Evolutionary conservation across 257 asterid genomes (phyloP).

Genomic region (Solanum medicagineum): DNA sequence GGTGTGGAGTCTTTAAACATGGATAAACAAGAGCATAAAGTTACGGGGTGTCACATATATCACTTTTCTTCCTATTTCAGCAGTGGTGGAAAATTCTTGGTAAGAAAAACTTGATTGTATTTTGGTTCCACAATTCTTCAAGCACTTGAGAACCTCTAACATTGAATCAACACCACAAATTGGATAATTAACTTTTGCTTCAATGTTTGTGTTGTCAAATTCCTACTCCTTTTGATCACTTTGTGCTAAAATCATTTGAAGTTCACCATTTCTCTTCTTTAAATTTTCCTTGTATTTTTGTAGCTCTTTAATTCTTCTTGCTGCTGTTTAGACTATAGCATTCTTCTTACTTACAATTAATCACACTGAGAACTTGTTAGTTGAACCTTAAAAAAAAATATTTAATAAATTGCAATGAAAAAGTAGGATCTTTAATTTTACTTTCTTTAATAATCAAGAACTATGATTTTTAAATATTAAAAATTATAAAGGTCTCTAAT

Average conservation of each 20-base stretch:
- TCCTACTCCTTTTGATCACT: not conserved
- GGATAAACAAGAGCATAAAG: too few relatives aligned
- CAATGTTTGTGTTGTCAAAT: constrained; percentile 14
- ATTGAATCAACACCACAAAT: constrained; percentile 38
- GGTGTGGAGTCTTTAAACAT: too few relatives aligned
- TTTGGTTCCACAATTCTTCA: constrained; percentile 9
- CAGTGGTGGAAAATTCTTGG: constrained; percentile 12
- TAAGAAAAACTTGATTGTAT: constrained; percentile 16
- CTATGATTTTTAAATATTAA: not conserved
- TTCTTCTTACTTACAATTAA: constrained; percentile 26
- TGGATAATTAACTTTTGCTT: constrained; percentile 22
- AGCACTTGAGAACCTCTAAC: constrained; percentile 28
- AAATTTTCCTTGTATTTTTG: constrained; percentile 5
- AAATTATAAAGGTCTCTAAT: not conserved
- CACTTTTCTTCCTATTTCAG: constrained; percentile 23
- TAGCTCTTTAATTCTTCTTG: constrained; percentile 17
- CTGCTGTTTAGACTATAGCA: constrained; percentile 29
- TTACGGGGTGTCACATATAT: not conserved
- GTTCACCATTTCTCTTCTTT: constrained; percentile 12
- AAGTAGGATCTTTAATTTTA: not conserved
- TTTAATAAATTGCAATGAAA: not conserved
- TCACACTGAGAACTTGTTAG: not conserved
- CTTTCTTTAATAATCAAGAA: not conserved
- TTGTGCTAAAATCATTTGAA: constrained; percentile 2
- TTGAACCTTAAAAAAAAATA: not conserved